Base-by-base conservation (phyloP, 352 stramenopile genomes). In the Phytophthora chlamydospora region DNA sequence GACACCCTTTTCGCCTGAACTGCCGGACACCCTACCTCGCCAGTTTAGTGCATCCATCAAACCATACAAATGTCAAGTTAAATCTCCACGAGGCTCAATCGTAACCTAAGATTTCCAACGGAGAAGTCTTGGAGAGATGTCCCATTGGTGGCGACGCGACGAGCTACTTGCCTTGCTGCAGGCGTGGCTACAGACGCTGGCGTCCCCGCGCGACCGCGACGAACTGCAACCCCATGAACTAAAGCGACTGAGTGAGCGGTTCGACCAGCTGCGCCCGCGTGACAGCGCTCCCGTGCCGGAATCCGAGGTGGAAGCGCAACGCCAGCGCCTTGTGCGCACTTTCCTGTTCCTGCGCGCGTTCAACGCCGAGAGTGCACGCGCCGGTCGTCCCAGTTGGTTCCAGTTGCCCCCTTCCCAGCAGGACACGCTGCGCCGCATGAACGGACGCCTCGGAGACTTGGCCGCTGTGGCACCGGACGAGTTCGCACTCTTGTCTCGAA, bases 71-170 rank as follows among this genome's bases (percentile, higher is more conserved):
- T 1, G 0, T 13, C 40, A 33, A 58, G n/a, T 34, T 32, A 44
- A 35, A n/a, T 44, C 27, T 24, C 29, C 6, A 21, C 44, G 29
- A 62, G 53, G 24, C 24, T 27, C 24, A 27, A 8, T 31, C 6
- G 21, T 66, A 19, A 61, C 49, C 5, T 54, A 31, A 21, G 51
- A 62, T 68, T 59, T 61, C 47, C 48, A 35, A 31, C 12, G 21
- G 49, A 58, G 35, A 40, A 53, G 13, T 11, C 13, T 31, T 31
- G 27, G 14, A 49, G 42, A 64, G 24, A 75, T 73, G 59, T 44
- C 58, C 29, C 55, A 62, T 54, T 68, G 46, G 66, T 78, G 70
- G 70, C 66, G 61, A 66, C 62, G 40, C 24, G 66, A 73, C 57
- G 66, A 78, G 51, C 29, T 78, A 2, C 38, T 57, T 19, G 58